Conservation (phyloP, 805 yeast genomes). For the Saccharomycopsis sp. region DNA sequence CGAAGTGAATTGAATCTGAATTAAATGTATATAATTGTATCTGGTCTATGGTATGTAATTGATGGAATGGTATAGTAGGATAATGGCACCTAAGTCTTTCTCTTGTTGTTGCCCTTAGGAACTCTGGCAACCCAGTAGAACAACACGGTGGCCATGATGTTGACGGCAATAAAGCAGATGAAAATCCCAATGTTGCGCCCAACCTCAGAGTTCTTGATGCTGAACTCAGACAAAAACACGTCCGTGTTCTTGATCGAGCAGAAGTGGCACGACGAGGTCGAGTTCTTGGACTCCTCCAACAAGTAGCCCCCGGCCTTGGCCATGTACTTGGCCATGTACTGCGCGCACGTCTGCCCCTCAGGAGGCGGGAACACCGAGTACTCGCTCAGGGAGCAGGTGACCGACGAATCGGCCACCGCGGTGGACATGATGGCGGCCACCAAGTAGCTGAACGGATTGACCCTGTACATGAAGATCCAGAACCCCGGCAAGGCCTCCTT, state of each 20-base stretch:
- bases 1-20: background rate
- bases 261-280: conserved; percentile 50
- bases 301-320: conserved; percentile 39
- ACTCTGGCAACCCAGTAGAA: conserved; percentile 66
- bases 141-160: conserved; percentile 36
- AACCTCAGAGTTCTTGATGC: conserved; percentile 29
- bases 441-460: conserved; percentile 64
- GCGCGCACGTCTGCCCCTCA: conserved; percentile 49
- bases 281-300: conserved; percentile 27
- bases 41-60: too few relatives aligned
- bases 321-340: conserved; percentile 38
- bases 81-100: conserved; percentile 4
- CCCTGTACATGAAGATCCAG: conserved; percentile 75
- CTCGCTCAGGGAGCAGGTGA: conserved; percentile 45
- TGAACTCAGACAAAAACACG: conserved; percentile 40
- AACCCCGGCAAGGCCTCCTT: conserved; percentile 58
- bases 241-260: conserved; percentile 57
- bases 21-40: too few relatives aligned
- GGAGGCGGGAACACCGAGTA: conserved; percentile 45
- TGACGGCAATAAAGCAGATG: conserved; percentile 41
- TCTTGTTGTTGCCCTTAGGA: conserved; percentile 47
- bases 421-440: conserved; percentile 47
- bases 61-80: background rate
- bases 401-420: conserved; percentile 45
- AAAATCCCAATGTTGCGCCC: conserved; percentile 60